Percentiles rank a stretch among this genome's conserved stretches.
Conservation (phyloP, 495 filamentous ascomycete genomes). For the Aspergillus cavernicola region DNA sequence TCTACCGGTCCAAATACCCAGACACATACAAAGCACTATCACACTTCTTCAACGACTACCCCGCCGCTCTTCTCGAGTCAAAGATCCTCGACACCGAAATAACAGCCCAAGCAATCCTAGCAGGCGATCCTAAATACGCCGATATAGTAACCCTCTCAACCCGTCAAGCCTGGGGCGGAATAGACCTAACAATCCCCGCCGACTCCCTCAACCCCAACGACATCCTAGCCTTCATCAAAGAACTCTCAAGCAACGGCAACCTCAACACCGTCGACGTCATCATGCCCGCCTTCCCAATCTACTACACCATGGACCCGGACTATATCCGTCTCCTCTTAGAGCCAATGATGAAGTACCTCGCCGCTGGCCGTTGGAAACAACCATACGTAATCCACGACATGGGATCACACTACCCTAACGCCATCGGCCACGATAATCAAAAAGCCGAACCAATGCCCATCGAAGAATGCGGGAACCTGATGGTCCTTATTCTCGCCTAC, state of each 20-base stretch:
- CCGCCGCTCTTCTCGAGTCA: slow-evolving; percentile 32
- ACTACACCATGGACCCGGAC: slow-evolving; percentile 45
- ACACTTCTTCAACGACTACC: slow-evolving; percentile 45
- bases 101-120: slow-evolving; percentile 20
- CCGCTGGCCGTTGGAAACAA: slow-evolving; percentile 39
- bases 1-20: slow-evolving; percentile 36
- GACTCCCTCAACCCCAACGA: slow-evolving; percentile 39
- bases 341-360: slow-evolving; percentile 48
- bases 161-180: slow-evolving; percentile 48
- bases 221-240: slow-evolving; percentile 50
- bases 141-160: slow-evolving; percentile 45
- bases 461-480: slow-evolving; percentile 45
- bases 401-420: slow-evolving; percentile 45
- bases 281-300: slow-evolving; percentile 47
- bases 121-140: slow-evolving; percentile 42
- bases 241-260: slow-evolving; percentile 51
- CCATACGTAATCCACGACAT: slow-evolving; percentile 47
- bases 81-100: slow-evolving; percentile 33
- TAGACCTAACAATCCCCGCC: slow-evolving; percentile 43
- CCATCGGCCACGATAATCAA: slow-evolving; percentile 46
- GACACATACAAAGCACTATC: slow-evolving; percentile 31
- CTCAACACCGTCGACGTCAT: slow-evolving; percentile 53
- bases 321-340: slow-evolving; percentile 49
- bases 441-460: slow-evolving; percentile 45
- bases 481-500: slow-evolving; percentile 44